Base-by-base conservation (phyloP, 495 filamentous ascomycete species). In the Penicillium arizonense region DNA sequence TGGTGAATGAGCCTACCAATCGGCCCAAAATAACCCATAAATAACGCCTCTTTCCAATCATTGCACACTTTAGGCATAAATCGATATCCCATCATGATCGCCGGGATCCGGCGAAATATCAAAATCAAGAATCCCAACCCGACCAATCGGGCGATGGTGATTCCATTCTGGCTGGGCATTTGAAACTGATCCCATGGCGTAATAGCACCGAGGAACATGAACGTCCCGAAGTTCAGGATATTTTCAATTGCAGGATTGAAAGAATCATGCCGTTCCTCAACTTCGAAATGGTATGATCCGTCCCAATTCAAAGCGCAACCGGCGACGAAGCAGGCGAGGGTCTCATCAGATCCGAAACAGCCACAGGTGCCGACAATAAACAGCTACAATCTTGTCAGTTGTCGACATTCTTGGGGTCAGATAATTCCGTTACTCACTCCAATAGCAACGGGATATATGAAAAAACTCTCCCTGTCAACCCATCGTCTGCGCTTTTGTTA, bases 191-290 rank as follows among this genome's bases (percentile, higher is more conserved):
- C 50, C 71, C 71, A 74, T 4, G 73, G 73, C 66, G 75, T 70
- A 30, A 65, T 64, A 6, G 64, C 65, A 0, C 73, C 77, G 7
- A 73, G 66, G 16, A 73, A 79, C 43, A 79, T 67, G 55, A 79
- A 81, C 5, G 62, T 64, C 1, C 50, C 70, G 28, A 70, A 68
- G 26, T 78, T 77, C 36, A 79, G 35, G 1, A 71, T 26, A 0
- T 58, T 62, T 35, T 73, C 71, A 13, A 74, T 58, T 0, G 68
- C 54, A 0, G 57, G 53, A 38, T 74, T 74, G 54, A 74, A 74
- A 0, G 71, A 70, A 44, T 74, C 71, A 50, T 71, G 71, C 37
- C 71, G 58, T 5, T 56, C 52, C 37, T 72, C 68, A 5, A 57
- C 54, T 42, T 74, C 71, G 3, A 55, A 44, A 21, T 70, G 63